Base-by-base conservation (phyloP, 768 basidiomycete species). In the Psilocybe tampanensis region DNA sequence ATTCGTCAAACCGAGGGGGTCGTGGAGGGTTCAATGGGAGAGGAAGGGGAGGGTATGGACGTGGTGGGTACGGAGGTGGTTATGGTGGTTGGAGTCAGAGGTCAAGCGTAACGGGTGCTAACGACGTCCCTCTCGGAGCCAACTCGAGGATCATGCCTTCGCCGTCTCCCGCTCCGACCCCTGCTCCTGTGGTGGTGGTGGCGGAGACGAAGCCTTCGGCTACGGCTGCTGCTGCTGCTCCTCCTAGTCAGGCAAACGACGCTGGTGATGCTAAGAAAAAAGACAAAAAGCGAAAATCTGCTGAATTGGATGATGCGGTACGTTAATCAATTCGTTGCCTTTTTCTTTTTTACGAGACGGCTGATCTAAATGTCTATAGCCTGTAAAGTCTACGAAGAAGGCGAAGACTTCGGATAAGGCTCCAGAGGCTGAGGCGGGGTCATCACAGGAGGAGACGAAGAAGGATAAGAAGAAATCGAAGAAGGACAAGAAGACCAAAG, bases 111-210 rank as follows among this genome's bases (percentile, higher is more conserved):
- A 86, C 86, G 44, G 90, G 90, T 59, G 83, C 88, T 64, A 93
- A 93, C 63, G 80, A 70, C 65, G 88, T 82, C 29, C 90, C 89
- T 39, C 74, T 93, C 53, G 90, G 90, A 53, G 80, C 84, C 87
- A 8, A 79, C 65, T 21, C 73, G 73, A 67, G 56, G 75, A 78
- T 32, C 73, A 70, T 44, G 69, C 67, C 15, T 39, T 65, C 22
- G n/a, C n/a, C n/a, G n/a, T n/a, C n/a, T n/a, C n/a, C n/a, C n/a
- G n/a, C n/a, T n/a, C n/a, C n/a, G n/a, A 55, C 63, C 33, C 58
- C 71, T n/a, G n/a, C 22, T 23, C 42, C 19, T 19, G 33, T 9
- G 29, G 29, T 29, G 5, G 29, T 29, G 29, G n/a, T 8, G 36
- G 12, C 4, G 13, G 36, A 15, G 36, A 39, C 12, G 12, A n/a